These are phyloP conservation scores for Geoglossum glabrum DNA, from an alignment of 495 filamentous ascomycete species.

Conservation along the genomic window DNA sequence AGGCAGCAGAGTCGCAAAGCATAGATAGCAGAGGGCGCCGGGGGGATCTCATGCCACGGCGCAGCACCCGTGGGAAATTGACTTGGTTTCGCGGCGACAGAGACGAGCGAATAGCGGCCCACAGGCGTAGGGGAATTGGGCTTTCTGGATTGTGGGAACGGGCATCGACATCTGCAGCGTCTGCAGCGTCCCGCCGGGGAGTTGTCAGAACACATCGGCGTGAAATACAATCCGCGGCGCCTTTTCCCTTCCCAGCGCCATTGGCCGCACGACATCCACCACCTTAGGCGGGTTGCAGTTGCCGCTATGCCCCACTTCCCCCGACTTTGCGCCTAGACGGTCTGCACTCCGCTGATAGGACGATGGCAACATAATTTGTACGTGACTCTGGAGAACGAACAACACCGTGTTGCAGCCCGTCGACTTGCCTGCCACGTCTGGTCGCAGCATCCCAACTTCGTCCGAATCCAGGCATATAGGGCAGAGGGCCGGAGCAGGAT, in stretches of 20 bases:
- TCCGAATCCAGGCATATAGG: neutral
- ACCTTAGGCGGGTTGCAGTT: neutral
- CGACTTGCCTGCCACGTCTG: neutral
- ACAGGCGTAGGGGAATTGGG: neutral
- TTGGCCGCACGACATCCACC: neutral
- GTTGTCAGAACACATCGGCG: neutral
- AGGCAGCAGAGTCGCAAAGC: neutral
- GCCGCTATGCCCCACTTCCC: neutral
- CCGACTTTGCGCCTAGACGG: neutral
- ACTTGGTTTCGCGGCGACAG: neutral
- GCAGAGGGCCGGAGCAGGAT: neutral
- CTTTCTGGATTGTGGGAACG: neutral
- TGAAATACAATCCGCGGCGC: neutral
- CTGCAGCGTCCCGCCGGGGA: too few species aligned
- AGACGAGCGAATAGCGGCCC: neutral
- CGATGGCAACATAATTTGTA: neutral
- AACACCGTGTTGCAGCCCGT: neutral
- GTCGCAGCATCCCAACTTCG: neutral
- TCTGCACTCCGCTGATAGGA: neutral
- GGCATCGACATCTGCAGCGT: neutral
- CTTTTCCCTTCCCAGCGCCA: neutral
- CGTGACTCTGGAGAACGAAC: neutral
- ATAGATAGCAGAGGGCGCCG: neutral
- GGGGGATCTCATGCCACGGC: neutral
- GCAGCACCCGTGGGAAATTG: neutral